phyloP scores from a whole-genome alignment of 2,329 filamentous ascomycete genomes.

The Colletotrichum liaoningense region DNA sequence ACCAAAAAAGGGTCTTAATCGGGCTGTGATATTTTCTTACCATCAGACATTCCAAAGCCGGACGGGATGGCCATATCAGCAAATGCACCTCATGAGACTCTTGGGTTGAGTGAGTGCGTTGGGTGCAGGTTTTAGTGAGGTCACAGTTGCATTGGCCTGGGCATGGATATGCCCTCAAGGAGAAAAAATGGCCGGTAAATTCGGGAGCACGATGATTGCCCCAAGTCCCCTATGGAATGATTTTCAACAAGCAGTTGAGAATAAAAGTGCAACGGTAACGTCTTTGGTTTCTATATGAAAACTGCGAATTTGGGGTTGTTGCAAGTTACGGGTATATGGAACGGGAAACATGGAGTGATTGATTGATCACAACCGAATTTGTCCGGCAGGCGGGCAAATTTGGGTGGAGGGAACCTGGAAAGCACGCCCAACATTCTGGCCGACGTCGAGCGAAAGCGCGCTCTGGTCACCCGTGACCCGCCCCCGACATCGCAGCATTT shows the following conservation, averaged over 20 bases:
- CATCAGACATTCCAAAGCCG: conserved; percentile 49
- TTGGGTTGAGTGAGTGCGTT: conserved; percentile 21
- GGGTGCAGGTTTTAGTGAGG: conserved; percentile 31
- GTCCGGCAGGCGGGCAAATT: conserved; percentile 35
- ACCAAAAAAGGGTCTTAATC: not conserved
- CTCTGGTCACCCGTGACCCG: not conserved
- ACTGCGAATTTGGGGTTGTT: conserved; percentile 13
- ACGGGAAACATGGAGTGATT: conserved; percentile 21
- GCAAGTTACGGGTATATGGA: conserved; percentile 7
- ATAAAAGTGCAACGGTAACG: not conserved
- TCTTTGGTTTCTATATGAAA: not conserved
- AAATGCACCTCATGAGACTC: conserved; percentile 25
- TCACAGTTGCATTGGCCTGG: conserved; percentile 16
- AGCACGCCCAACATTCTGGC: conserved; percentile 31
- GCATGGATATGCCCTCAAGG: conserved; percentile 23
- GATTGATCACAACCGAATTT: conserved; percentile 31
- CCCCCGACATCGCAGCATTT: conserved; percentile 27
- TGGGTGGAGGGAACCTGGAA: conserved; percentile 27
- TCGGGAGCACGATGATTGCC: not conserved
- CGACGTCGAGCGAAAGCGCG: not conserved
- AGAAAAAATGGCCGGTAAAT: not conserved
- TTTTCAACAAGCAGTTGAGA: not conserved
- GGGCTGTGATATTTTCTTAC: conserved; percentile 38
- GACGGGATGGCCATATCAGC: conserved; percentile 34
- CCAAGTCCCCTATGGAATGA: no score